Base-by-base conservation (phyloP, 2,329 filamentous ascomycete genomes). In the Sarocladium kiliense region DNA sequence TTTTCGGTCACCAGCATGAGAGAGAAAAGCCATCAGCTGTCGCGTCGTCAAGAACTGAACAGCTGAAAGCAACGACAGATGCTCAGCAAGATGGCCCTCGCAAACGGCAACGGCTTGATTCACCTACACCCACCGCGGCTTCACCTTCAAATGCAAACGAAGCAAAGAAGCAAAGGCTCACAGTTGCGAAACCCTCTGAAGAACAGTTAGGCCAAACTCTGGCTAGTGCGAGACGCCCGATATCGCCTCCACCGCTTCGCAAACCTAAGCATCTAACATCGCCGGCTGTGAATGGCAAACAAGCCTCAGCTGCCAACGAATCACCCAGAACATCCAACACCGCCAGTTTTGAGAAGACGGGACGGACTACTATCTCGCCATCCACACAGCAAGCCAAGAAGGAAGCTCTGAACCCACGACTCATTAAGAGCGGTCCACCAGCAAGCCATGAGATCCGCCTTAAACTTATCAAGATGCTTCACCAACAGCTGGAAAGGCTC, bases 361-460 rank as follows among this genome's bases (percentile, higher is more conserved):
- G 16, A 34, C 57, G 55, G 47, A 14, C 50, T 26, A 11, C 21
- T 3, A n/a, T 34, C 5, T 64, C 61, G 60, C 55, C 42, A 6
- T 53, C 59, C 3, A 9, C 23, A 16, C 7, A 19, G 26, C 6
- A 21, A 9, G 11, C 50, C 11, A 39, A 53, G 50, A 53, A 53
- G 36, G 84, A 88, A 69, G 68, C 74, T 18, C 76, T 92, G 34
- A 88, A 88, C 60, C 88, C 88, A 50, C 81, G 87, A 6, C 75
- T 84, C 37, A 74, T 92, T 2, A 77, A 79, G 55, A 73, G 71
- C 34, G 47, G 47, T n/a, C 73, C 81, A 1, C 84, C 85, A 1
- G 80, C 82, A 3, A 71, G 72, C 39, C 81, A 86, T 60, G 76
- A 78, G 55, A 76, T 77, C 18, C 79, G 85, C 12, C 69, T 79